Evolutionary conservation across 805 yeast genomes (phyloP).

Genomic region (Schwanniomyces occidentalis): DNA sequence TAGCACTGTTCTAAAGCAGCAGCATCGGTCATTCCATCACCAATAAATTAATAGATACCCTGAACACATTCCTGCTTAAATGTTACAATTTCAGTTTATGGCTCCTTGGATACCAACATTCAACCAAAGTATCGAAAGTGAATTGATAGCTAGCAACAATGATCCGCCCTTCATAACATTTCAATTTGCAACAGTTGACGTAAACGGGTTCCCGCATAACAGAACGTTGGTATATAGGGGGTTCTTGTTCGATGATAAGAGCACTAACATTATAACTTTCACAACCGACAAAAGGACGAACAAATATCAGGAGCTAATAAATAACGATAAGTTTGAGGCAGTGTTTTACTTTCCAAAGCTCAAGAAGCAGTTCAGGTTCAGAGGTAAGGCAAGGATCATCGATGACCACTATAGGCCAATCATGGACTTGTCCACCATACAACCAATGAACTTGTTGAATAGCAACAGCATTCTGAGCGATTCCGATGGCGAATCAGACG

Average conservation of each 20-base stretch:
- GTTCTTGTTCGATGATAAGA: constrained; percentile 67
- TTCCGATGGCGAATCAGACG: constrained; percentile 14
- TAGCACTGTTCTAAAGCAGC: no score
- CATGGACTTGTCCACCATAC: constrained; percentile 30
- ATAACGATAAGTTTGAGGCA: constrained; percentile 61
- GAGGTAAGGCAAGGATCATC: constrained; percentile 59
- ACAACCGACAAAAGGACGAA: constrained; percentile 71
- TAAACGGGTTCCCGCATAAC: constrained; percentile 55
- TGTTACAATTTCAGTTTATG: constrained; percentile 34
- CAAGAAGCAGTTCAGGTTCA: constrained; percentile 69
- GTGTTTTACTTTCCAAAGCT: constrained; percentile 67
- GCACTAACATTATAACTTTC: constrained; percentile 66
- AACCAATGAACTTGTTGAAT: constrained; percentile 24
- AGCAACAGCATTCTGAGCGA: constrained; percentile 12
- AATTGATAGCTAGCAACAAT: constrained; percentile 25
- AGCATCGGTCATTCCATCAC: no score
- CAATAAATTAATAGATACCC: no score
- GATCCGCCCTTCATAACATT: constrained; percentile 56
- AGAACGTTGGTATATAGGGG: constrained; percentile 75
- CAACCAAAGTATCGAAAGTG: constrained; percentile 51
- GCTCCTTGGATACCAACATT: constrained; percentile 82
- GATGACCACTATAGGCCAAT: constrained; percentile 32
- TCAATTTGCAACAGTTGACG: constrained; percentile 67
- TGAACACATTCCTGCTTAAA: constrained; percentile 7
- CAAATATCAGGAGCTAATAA: constrained; percentile 54